Base-by-base conservation (phyloP, 148 eudicot genomes). In the Camellia granthamiana region DNA sequence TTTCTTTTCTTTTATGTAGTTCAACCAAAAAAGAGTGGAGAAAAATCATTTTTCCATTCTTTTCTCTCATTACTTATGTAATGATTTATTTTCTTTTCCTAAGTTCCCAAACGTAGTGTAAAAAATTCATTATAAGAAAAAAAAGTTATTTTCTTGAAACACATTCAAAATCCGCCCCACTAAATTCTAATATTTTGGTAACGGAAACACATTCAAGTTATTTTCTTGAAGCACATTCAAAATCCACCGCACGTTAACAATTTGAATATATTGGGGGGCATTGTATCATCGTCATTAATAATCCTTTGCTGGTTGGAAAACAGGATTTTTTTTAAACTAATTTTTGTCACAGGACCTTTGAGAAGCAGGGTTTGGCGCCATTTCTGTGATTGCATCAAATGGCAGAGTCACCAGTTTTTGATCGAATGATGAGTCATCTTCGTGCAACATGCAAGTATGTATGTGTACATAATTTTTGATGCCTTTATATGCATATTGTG, bases 371-470 rank as follows among this genome's bases (percentile, higher is more conserved):
- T 78, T 12, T 23, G 7, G 41, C 15, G 38, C 11, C 64, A 52
- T 46, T 54, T 55, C n/a, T 14, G 3, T 5, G 67, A 38, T n/a
- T 18, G 73, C 80, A n/a, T 38, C 64, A 52, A 65, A 92, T 91
- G 98, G 88, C 88, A 21, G 98, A 95, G 54, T 73, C 89, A 7
- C 88, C 97, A 12, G 76, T 88, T 77, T 91, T 93, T 23, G 83
- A 78, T 76, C 86, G 79, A 51, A 81, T 95, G 85, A 85, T 93
- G 94, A 76, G 82, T 74, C 84, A 86, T 65, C 87, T 95, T 76
- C 95, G 97, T 49, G 74, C 90, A 84, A 76, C 87, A 2, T 95
- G 97, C 97, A 95, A 91, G 97, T 93, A 84, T 65, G 97, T 93
- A 84, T 65, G 84, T 69, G 56, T 55, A 42, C 13, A 52, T 30